Percentiles rank a stretch among this genome's conserved stretches.
Conservation (phyloP, 805 yeast genomes). For the Gaillardinia entomophila region DNA sequence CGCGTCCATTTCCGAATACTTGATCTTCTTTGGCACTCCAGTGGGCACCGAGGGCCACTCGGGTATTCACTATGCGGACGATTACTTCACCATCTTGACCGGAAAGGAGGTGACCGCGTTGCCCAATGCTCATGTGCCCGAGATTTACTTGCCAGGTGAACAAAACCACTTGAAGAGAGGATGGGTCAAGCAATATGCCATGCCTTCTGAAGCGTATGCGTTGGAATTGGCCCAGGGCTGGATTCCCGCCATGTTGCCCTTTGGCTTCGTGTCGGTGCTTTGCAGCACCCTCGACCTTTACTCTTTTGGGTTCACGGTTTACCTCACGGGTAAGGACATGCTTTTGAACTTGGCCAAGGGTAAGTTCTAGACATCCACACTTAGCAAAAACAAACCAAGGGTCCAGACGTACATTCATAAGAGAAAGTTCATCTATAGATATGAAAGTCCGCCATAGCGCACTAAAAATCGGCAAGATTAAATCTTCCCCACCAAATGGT, state of each 20-base stretch:
- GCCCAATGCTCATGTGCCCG: constrained; percentile 59
- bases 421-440: too few species aligned
- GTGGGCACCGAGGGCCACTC: constrained; percentile 95
- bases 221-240: constrained; percentile 97
- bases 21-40: constrained; percentile 90
- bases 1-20: constrained; percentile 88
- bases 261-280: constrained; percentile 79
- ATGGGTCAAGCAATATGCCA: constrained; percentile 71
- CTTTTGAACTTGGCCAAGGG: constrained; percentile 57
- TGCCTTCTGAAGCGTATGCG: constrained; percentile 82
- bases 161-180: constrained; percentile 77
- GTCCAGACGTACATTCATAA: too few species aligned
- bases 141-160: constrained; percentile 81
- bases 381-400: too few species aligned
- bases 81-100: constrained; percentile 83
- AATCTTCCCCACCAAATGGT: too few species aligned
- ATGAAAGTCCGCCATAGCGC: too few species aligned
- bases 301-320: constrained; percentile 64
- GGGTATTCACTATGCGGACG: constrained; percentile 96
- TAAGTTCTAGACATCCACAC: constrained; percentile 60
- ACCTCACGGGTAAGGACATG: constrained; percentile 79
- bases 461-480: too few species aligned
- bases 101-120: constrained; percentile 75
- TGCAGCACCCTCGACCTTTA: constrained; percentile 75
- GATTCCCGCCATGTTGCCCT: constrained; percentile 97